Evolutionary conservation across 345 rosid genomes (phyloP), one percentile per base, ranked within the genome.

Genomic region (Bruguiera sexangula): DNA sequence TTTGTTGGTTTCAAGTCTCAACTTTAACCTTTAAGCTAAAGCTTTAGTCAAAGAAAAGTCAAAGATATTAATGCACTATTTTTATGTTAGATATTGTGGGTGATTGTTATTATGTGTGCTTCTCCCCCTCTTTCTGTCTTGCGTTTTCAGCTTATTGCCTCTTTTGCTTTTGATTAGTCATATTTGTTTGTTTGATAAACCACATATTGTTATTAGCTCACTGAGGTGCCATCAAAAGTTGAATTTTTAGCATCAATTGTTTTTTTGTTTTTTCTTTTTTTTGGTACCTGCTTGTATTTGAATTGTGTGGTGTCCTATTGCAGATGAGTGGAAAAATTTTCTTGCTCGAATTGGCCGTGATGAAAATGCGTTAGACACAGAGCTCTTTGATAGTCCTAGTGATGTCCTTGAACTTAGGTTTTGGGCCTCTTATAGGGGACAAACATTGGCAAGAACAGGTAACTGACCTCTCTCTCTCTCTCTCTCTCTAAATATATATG

Each of bases 361-460:
- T 85, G 99, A 95, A 83, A 92, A 85, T 84, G 80, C 91, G n/a
- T 27, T 66, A 58, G 99, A 89, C 64, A 78, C 83, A 0, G 99
- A 95, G 54, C 92, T 92, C 62, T 77, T 73, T 75, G 89, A 87
- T 61, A 88, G 79, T 76, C 75, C 85, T 60, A 81, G 70, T 77
- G 99, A 95, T 73, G 69, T 83, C 71, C 96, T 92, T 83, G 99
- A 95, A 84, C 99, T 95, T 77, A 88, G 97, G 69, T 85, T 89
- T 82, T 95, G 99, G 99, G 99, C 99, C 63, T 95, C 99, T 62
- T 95, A 95, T 75, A 91, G 99, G 29, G 99, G 91, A 46, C 99
- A 95, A 82, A 95, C 99, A 57, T 73, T 95, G 73, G 97, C 99
- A 46, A 86, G 99, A 76, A 95, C 99, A 62, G 97, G 98, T 89